phyloP scores from a whole-genome alignment of 495 filamentous ascomycete species.

The Lineolata rhizophorae region DNA sequence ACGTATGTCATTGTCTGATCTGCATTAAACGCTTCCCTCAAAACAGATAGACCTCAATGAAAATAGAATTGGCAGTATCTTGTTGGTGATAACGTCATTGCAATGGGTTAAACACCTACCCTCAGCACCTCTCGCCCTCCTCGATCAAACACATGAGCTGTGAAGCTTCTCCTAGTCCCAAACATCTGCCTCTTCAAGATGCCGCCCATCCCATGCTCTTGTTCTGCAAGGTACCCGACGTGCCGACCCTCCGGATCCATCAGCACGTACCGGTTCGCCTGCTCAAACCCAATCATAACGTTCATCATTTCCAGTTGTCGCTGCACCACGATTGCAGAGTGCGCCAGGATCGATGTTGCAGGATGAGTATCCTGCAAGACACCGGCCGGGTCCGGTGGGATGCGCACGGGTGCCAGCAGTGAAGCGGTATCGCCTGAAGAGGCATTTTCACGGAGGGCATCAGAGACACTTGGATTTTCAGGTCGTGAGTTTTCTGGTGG shows the following conservation, averaged over 20 bases:
- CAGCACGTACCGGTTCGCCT: slow-evolving; percentile 51
- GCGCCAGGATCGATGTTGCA: slow-evolving; percentile 31
- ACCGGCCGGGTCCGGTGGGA: slow-evolving; percentile 39
- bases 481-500: no score
- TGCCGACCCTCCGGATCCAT: slow-evolving; percentile 48
- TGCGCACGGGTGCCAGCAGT: slow-evolving; percentile 23
- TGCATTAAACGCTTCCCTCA: neutral
- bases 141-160: slow-evolving; percentile 47
- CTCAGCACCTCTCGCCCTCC: slow-evolving; percentile 40
- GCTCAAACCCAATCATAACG: slow-evolving; percentile 49
- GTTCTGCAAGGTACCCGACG: slow-evolving; percentile 47
- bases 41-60: neutral
- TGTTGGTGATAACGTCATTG: no score
- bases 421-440: slow-evolving; percentile 1
- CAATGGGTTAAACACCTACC: slow-evolving; percentile 25
- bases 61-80: no score
- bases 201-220: slow-evolving; percentile 35
- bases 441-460: slow-evolving; percentile 3
- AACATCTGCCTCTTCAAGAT: slow-evolving; percentile 41
- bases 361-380: slow-evolving; percentile 41
- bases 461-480: no score
- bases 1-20: no score
- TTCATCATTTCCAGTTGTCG: slow-evolving; percentile 50
- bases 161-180: slow-evolving; percentile 43
- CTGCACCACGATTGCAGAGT: slow-evolving; percentile 42